A percentile compares a stretch with the other conserved stretches of the same genome.
phyloP scores from a whole-genome alignment of 305 asterid genomes.

The Fraxinus floribunda region DNA sequence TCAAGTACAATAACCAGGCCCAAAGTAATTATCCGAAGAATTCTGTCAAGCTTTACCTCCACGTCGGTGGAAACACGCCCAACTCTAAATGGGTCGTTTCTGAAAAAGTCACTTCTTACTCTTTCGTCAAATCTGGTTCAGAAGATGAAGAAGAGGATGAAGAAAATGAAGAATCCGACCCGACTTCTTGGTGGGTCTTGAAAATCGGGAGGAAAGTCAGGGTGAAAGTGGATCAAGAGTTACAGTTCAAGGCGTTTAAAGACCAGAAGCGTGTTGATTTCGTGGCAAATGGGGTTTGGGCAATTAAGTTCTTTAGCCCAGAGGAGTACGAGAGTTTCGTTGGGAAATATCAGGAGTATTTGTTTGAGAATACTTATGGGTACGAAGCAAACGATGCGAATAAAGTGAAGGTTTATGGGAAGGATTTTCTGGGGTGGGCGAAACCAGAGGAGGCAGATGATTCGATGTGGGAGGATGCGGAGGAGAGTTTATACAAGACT shows the following conservation, averaged over 20 bases:
- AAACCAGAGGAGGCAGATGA: conserved; percentile 91
- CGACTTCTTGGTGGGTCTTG: conserved; percentile 57
- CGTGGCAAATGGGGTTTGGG: conserved; percentile 86
- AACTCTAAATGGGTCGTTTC: conserved; percentile 74
- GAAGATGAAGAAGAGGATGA: conserved; percentile 41
- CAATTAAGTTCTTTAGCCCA: conserved; percentile 53
- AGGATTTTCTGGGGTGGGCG: conserved; percentile 96
- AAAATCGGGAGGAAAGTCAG: conserved; percentile 66
- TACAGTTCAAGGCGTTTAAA: conserved; percentile 73
- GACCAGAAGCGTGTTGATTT: conserved; percentile 84
- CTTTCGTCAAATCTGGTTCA: conserved; percentile 46
- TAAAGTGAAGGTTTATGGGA: conserved; percentile 84
- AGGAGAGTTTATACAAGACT: conserved; percentile 47
- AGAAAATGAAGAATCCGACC: conserved; percentile 40
- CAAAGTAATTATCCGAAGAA: conserved; percentile 38
- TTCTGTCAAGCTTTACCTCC: conserved; percentile 66
- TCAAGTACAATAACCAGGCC: conserved; percentile 52
- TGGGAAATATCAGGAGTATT: conserved; percentile 57
- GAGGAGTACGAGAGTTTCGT: conserved; percentile 61
- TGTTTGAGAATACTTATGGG: conserved; percentile 86
- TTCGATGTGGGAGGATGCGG: conserved; percentile 94
- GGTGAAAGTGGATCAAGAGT: conserved; percentile 58
- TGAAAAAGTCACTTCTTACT: conserved; percentile 58
- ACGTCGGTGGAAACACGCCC: conserved; percentile 52
- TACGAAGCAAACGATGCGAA: conserved; percentile 78